Evolutionary conservation across 371 early-diverging fungal genomes (phyloP).

Genomic region (Mucor plumbeus): DNA sequence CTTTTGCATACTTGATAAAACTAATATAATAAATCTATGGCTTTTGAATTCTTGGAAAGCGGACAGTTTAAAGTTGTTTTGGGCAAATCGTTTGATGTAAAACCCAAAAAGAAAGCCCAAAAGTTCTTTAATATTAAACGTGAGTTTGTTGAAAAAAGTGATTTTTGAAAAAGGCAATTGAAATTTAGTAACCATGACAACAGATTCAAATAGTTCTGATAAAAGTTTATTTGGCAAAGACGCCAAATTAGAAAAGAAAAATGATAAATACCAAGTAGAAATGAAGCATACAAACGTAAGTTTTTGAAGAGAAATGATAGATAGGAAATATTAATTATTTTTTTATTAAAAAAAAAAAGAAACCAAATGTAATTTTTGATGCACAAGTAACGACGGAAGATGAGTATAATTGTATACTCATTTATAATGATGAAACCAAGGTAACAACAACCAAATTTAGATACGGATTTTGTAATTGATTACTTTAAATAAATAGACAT

Average conservation of each 20-base stretch:
- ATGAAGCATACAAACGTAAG: conserved; percentile 24
- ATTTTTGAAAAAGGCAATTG: too few species aligned
- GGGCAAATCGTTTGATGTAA: conserved; percentile 28
- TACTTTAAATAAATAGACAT: conserved; percentile 9
- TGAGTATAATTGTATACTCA: conserved; percentile 26
- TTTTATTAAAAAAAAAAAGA: conserved; percentile 1
- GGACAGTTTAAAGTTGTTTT: conserved; percentile 22
- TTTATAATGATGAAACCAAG: conserved; percentile 28
- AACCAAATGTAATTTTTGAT: conserved; percentile 19
- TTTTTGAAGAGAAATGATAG: neutral
- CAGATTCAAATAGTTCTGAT: neutral
- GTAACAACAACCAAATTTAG: neutral
- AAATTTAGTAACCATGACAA: neutral
- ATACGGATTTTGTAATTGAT: neutral
- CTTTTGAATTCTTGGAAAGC: conserved; percentile 19
- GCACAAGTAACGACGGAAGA: conserved; percentile 21
- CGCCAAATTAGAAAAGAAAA: conserved; percentile 22
- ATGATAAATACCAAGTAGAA: conserved; percentile 22
- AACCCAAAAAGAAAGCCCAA: conserved; percentile 22
- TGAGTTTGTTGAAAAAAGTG: neutral
- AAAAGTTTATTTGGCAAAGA: conserved; percentile 13
- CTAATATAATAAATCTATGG: conserved; percentile 9
- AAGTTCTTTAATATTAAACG: conserved; percentile 25
- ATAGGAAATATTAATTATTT: neutral
- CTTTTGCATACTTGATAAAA: neutral